Percentiles rank a stretch among this genome's conserved stretches.
Conservation (phyloP, 805 yeast genomes). For the Kuraishia cidri region DNA sequence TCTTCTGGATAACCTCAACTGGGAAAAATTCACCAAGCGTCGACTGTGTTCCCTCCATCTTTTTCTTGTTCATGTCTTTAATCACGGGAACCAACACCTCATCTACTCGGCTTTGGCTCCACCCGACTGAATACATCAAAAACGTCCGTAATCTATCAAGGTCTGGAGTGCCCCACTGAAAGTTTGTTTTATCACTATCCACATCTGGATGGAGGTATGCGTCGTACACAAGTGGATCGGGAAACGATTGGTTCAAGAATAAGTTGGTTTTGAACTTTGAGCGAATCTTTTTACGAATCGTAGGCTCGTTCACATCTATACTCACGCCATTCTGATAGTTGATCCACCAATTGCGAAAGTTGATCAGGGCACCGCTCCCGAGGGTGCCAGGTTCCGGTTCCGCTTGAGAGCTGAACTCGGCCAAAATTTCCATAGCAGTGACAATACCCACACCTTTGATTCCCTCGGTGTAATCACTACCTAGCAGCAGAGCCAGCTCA, state of each 20-base stretch:
- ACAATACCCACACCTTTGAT: constrained; percentile 93
- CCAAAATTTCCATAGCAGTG: constrained; percentile 79
- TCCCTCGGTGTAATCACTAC: constrained; percentile 95
- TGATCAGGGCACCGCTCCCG: constrained; percentile 14
- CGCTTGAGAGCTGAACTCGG: constrained; percentile 47
- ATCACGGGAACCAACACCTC: constrained; percentile 82
- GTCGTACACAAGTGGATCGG: constrained; percentile 55
- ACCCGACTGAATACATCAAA: constrained; percentile 63
- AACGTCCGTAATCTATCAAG: constrained; percentile 69
- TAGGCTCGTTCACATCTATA: constrained; percentile 28
- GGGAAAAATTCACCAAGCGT: constrained; percentile 65
- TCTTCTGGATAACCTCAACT: constrained; percentile 37
- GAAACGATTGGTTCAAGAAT: constrained; percentile 55
- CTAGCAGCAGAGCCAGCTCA: constrained; percentile 74
- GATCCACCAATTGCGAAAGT: constrained; percentile 50
- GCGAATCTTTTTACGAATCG: constrained; percentile 50
- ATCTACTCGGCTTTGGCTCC: constrained; percentile 72
- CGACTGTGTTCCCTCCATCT: constrained; percentile 44
- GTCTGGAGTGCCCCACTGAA: constrained; percentile 88
- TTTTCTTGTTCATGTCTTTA: constrained; percentile 61
- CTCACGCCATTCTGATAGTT: constrained; percentile 29
- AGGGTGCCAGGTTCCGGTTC: background rate
- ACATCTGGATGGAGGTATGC: constrained; percentile 82
- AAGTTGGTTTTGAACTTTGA: constrained; percentile 47
- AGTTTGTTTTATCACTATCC: constrained; percentile 68